These are phyloP conservation scores for Ophiostoma piceae DNA, from an alignment of 2,329 filamentous ascomycete genomes.

Conservation along the genomic window DNA sequence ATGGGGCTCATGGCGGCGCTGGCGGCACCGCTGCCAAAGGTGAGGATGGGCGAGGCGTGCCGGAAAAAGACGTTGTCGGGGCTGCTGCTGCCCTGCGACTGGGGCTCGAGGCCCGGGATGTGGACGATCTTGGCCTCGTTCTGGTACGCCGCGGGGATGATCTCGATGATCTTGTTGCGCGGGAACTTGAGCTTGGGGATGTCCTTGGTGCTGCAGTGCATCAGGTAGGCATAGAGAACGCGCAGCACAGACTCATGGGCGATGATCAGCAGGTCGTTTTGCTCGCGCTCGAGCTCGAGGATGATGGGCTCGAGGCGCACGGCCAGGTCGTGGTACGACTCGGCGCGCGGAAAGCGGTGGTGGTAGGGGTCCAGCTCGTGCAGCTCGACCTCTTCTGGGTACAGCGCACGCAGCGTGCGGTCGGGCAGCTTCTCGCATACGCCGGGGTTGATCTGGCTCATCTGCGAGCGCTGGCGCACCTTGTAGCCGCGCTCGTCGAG, in stretches of 20 bases:
- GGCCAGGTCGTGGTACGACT: constrained; percentile 98
- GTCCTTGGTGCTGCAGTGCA: constrained; percentile 94
- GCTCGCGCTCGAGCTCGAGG: constrained; percentile 90
- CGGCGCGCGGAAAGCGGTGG: constrained; percentile 88
- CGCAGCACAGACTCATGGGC: constrained; percentile 97
- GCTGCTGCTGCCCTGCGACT: constrained; percentile 23
- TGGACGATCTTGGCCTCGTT: constrained; percentile 89
- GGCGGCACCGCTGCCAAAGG: constrained; percentile 66
- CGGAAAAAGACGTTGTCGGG: constrained; percentile 39
- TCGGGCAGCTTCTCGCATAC: constrained; percentile 94
- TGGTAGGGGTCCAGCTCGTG: constrained; percentile 95
- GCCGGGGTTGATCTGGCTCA: constrained; percentile 95
- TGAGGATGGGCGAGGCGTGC: constrained; percentile 70
- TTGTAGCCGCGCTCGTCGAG: constrained; percentile 76
- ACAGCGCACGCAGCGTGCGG: constrained; percentile 69
- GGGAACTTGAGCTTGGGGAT: constrained; percentile 92
- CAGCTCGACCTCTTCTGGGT: constrained; percentile 86
- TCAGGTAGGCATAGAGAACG: constrained; percentile 93
- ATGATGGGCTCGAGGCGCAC: constrained; percentile 97
- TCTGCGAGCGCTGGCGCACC: constrained; percentile 85
- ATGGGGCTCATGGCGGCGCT: constrained; percentile 44
- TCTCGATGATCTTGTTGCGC: constrained; percentile 96
- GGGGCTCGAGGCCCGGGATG: constrained; percentile 59
- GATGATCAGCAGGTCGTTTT: constrained; percentile 96
- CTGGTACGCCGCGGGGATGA: constrained; percentile 95